A percentile compares a stretch with the other conserved stretches of the same genome.
Conservation (phyloP, 345 rosid genomes). For the Geranium rotundifolium region DNA sequence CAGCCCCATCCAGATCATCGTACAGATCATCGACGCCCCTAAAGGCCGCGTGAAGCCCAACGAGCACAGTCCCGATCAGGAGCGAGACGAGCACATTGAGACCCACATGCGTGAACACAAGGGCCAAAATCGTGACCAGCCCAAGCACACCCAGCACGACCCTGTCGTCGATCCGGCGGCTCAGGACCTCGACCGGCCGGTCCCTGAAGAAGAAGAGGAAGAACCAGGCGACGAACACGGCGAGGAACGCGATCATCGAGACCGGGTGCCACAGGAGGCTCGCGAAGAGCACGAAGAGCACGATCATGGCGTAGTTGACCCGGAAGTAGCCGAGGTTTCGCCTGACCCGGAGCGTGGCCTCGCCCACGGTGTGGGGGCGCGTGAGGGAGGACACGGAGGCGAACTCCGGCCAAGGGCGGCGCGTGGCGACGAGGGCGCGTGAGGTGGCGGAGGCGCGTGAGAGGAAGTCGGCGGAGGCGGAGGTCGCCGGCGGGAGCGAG, state of each 20-base stretch:
- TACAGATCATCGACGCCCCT: slow-evolving; percentile 50
- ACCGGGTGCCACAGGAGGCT: slow-evolving; percentile 69
- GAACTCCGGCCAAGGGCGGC: slow-evolving; percentile 58
- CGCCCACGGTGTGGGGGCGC: slow-evolving; percentile 35
- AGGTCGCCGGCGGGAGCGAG: neutral
- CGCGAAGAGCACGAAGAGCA: slow-evolving; percentile 39
- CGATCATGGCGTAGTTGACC: slow-evolving; percentile 46
- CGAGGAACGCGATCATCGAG: slow-evolving; percentile 49
- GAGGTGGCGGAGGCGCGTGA: slow-evolving; percentile 20
- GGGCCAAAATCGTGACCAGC: slow-evolving; percentile 30
- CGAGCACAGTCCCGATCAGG: slow-evolving; percentile 30
- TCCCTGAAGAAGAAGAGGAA: slow-evolving; percentile 56
- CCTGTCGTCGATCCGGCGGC: slow-evolving; percentile 42
- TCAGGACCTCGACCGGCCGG: slow-evolving; percentile 25
- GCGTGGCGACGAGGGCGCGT: slow-evolving; percentile 24
- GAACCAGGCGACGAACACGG: slow-evolving; percentile 47
- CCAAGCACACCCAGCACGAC: slow-evolving; percentile 33
- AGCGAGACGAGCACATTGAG: slow-evolving; percentile 48
- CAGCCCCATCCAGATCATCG: slow-evolving; percentile 24
- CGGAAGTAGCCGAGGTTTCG: slow-evolving; percentile 50
- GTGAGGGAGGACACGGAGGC: slow-evolving; percentile 21
- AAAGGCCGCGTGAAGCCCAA: slow-evolving; percentile 35
- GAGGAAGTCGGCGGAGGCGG: slow-evolving; percentile 15
- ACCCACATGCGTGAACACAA: slow-evolving; percentile 48
- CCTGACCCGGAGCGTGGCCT: slow-evolving; percentile 30